Percentiles rank a stretch among this genome's conserved stretches.
phyloP scores from a whole-genome alignment of 2,329 filamentous ascomycete species.

The Penicillium crustosum region DNA sequence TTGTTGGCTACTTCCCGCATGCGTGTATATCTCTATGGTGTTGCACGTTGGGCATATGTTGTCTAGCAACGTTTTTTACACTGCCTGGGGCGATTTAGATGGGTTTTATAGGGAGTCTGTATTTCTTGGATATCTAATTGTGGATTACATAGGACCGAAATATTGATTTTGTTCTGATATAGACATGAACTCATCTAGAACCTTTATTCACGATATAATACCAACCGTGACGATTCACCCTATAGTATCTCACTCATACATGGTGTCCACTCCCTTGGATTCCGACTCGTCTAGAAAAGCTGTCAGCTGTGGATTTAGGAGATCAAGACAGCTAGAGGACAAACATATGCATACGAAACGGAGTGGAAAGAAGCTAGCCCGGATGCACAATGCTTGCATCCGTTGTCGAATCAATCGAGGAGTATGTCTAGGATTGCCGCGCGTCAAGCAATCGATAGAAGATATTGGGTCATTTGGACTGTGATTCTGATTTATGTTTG shows the following conservation, averaged over 20 bases:
- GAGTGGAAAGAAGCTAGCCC: not conserved
- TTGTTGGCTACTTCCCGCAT: not conserved
- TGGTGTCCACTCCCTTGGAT: not conserved
- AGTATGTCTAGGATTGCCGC: constrained; percentile 3
- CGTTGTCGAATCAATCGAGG: not conserved
- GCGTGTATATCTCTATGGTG: not conserved
- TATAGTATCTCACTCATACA: not conserved
- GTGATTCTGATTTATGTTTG: not conserved
- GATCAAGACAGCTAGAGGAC: not conserved
- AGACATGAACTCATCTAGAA: not conserved
- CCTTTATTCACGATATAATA: not conserved
- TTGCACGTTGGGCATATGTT: not conserved
- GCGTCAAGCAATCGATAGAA: not conserved
- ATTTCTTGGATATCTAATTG: not conserved
- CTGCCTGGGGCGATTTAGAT: not conserved
- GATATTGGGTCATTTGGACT: not conserved
- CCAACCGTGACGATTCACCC: no score
- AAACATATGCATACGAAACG: not conserved
- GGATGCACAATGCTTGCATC: not conserved
- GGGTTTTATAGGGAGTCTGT: no score
- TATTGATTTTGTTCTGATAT: not conserved
- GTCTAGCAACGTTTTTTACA: not conserved
- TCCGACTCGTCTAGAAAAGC: not conserved
- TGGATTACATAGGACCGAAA: not conserved
- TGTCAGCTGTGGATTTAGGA: not conserved